These are phyloP conservation scores for Cinchona pubescens DNA, from an alignment of 257 asterid species.

Conservation along the genomic window DNA sequence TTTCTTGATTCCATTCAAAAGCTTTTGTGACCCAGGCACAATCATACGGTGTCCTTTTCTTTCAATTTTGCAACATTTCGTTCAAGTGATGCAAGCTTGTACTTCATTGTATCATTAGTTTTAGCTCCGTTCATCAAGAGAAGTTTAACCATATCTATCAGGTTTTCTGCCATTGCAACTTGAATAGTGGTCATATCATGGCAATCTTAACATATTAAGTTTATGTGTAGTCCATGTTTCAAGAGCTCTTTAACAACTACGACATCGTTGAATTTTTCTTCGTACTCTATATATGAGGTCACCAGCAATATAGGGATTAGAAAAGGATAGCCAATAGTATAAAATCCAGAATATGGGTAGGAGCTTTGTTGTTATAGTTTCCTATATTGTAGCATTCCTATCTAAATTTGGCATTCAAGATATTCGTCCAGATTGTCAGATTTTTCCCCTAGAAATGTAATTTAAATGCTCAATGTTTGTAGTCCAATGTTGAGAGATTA, in stretches of 20 bases:
- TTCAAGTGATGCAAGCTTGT: conserved; percentile 34
- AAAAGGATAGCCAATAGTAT: conserved; percentile 76
- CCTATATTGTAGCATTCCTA: conserved; percentile 82
- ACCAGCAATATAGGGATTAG: conserved; percentile 70
- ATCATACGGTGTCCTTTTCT: conserved; percentile 58
- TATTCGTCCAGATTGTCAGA: neutral
- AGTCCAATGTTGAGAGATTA: neutral
- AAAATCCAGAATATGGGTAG: conserved; percentile 66
- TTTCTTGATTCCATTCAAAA: conserved; percentile 27
- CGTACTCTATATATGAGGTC: conserved; percentile 82
- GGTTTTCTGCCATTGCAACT: conserved; percentile 50
- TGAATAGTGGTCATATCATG: conserved; percentile 68
- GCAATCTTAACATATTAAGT: conserved; percentile 59
- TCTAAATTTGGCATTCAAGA: conserved; percentile 41
- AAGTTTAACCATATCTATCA: conserved; percentile 54
- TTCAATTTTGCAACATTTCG: conserved; percentile 51
- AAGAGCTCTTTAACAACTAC: conserved; percentile 52
- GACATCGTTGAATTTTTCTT: conserved; percentile 44
- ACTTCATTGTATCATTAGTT: conserved; percentile 35
- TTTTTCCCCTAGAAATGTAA: neutral
- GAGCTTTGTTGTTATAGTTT: conserved; percentile 57
- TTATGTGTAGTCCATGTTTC: conserved; percentile 65
- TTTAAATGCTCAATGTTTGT: neutral
- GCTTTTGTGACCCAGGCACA: conserved; percentile 31
- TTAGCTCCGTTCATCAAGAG: conserved; percentile 74